phyloP scores from a whole-genome alignment of 306 rosid genomes.

The Medicago truncatula region DNA sequence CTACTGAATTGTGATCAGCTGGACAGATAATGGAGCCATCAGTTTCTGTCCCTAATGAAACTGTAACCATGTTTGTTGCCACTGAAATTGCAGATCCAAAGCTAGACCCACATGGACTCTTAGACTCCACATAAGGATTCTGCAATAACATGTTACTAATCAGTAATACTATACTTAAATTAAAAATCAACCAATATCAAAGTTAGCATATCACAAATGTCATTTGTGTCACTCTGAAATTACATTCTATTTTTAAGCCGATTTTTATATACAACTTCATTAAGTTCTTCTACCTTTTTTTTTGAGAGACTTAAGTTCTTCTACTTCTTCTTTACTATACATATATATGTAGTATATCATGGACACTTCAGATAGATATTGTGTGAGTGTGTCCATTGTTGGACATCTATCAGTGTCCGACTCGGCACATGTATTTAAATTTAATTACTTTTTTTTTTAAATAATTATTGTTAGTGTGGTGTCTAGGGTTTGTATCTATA shows the following conservation, averaged over 20 bases:
- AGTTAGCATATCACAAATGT: neutral
- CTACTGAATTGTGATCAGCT: constrained; percentile 67
- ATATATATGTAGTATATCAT: no score
- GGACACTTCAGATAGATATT: no score
- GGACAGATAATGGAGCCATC: constrained; percentile 69
- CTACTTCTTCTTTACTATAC: no score
- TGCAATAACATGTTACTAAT: constrained; percentile 22
- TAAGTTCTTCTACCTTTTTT: no score
- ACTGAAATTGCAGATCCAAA: constrained; percentile 67
- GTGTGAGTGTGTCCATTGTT: no score
- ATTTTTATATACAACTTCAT: neutral
- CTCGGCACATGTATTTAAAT: neutral
- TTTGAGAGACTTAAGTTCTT: no score
- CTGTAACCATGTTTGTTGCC: constrained; percentile 68
- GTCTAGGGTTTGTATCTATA: no score
- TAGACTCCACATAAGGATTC: constrained; percentile 64
- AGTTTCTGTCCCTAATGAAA: constrained; percentile 73
- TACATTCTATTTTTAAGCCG: neutral
- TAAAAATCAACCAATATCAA: neutral
- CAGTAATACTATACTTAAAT: no score
- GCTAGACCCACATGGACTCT: constrained; percentile 72
- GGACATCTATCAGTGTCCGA: no score
- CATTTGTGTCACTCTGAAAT: neutral
- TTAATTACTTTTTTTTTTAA: neutral
- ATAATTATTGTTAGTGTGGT: no score